These are phyloP conservation scores for Fusarium begoniae DNA, from an alignment of 2,329 filamentous ascomycete genomes.

Conservation along the genomic window DNA sequence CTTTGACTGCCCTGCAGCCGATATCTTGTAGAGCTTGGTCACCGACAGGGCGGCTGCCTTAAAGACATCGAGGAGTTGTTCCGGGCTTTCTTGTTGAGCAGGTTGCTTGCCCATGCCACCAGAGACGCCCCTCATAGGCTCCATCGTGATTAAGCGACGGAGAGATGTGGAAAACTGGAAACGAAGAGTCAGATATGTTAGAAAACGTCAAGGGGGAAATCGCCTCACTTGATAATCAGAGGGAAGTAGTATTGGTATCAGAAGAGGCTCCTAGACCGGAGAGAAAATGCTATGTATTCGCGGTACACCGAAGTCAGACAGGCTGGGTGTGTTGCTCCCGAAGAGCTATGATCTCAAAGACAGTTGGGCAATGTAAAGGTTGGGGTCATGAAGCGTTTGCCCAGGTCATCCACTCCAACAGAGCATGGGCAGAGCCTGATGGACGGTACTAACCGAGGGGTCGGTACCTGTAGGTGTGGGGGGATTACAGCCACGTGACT, in stretches of 20 bases:
- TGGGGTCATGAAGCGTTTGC: conserved; percentile 33
- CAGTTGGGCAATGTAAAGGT: conserved; percentile 23
- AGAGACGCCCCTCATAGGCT: conserved; percentile 47
- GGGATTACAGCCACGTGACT: conserved; percentile 32
- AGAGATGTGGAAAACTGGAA: conserved; percentile 3
- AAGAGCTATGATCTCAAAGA: conserved; percentile 19
- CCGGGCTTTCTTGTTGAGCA: conserved; percentile 55
- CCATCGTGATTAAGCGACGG: conserved; percentile 37
- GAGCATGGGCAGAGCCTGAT: conserved; percentile 37
- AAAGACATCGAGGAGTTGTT: conserved; percentile 86
- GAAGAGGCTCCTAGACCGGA: background rate
- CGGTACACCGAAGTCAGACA: conserved; percentile 10
- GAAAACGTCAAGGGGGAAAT: conserved; percentile 8
- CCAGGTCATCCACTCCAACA: conserved; percentile 32
- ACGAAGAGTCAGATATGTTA: conserved; percentile 20
- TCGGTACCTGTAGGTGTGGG: conserved; percentile 38
- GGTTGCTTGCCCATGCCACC: conserved; percentile 43
- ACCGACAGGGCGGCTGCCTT: conserved; percentile 92
- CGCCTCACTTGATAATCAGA: conserved; percentile 14
- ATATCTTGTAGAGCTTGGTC: conserved; percentile 95
- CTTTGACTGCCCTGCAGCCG: conserved; percentile 78
- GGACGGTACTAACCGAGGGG: conserved; percentile 44
- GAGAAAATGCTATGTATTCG: background rate
- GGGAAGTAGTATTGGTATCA: background rate
- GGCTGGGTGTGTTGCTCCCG: conserved; percentile 12